phyloP scores from a whole-genome alignment of 192 early-diverging fungal genomes.

The Coemansia sp. region DNA sequence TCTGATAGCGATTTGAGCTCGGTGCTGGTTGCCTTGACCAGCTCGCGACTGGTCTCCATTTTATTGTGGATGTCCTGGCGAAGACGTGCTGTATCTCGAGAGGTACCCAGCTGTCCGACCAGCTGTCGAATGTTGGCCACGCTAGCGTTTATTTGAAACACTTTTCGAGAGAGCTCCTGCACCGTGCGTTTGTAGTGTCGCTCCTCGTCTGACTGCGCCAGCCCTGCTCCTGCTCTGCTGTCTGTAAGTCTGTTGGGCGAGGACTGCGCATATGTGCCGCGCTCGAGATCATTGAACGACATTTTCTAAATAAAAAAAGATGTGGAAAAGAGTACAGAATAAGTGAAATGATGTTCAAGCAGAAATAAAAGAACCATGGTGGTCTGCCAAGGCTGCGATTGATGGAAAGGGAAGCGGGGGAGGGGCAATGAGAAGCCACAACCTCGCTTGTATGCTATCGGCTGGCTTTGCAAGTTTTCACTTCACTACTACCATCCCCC shows the following conservation, averaged over 20 bases:
- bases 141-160: constrained; percentile 84
- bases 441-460: no score
- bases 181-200: constrained; percentile 54
- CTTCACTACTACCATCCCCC: no score
- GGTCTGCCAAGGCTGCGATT: no score
- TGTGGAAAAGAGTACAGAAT: not conserved
- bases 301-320: constrained; percentile 29
- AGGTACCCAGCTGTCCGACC: constrained; percentile 71
- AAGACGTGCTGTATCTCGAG: constrained; percentile 73
- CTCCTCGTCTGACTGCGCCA: constrained; percentile 39
- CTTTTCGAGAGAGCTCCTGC: constrained; percentile 75
- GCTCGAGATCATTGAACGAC: constrained; percentile 70
- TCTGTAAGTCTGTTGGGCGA: not conserved
- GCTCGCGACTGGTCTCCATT: constrained; percentile 77
- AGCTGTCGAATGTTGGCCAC: constrained; percentile 80
- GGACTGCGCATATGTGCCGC: constrained; percentile 36
- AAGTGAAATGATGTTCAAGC: not conserved
- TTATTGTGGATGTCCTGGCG: constrained; percentile 58
- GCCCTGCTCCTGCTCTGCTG: not conserved
- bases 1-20: constrained; percentile 76
- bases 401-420: no score
- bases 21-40: constrained; percentile 73
- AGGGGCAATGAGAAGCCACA: not conserved
- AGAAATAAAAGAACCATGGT: no score
- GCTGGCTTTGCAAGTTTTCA: no score